Conservation (phyloP, 305 asterid genomes). For the Fraxinus angustifolia region DNA sequence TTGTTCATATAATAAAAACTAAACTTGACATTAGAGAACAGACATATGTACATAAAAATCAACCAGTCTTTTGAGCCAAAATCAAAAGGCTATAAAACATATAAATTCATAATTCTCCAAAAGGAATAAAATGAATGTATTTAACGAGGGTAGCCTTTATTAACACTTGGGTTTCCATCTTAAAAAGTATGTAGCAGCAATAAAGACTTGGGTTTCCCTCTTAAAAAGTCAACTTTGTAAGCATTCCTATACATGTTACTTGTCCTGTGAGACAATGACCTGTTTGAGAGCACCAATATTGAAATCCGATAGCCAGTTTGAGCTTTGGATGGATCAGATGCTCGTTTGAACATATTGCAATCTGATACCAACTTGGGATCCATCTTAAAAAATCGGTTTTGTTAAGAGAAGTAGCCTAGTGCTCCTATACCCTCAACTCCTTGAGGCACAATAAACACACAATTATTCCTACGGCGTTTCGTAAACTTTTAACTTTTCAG, state of each 20-base stretch:
- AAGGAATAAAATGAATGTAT: not conserved
- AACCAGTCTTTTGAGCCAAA: not conserved
- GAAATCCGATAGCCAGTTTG: not conserved
- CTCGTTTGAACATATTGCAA: not conserved
- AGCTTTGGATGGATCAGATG: not conserved
- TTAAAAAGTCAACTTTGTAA: not conserved
- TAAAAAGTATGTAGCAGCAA: not conserved
- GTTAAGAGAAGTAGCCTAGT: not conserved
- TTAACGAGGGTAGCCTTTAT: not conserved
- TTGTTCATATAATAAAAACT: not conserved
- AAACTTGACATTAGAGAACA: not conserved
- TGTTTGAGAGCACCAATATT: not conserved
- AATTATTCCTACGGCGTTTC: not conserved
- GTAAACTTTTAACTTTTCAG: not conserved
- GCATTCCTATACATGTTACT: no score
- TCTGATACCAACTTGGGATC: not conserved
- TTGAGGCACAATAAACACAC: not conserved
- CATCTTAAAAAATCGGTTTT: not conserved
- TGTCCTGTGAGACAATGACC: not conserved
- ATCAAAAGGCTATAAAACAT: not conserved
- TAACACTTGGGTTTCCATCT: not conserved
- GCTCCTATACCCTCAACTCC: not conserved
- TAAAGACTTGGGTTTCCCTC: not conserved
- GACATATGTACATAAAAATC: not conserved
- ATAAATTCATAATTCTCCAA: not conserved